phyloP scores from a whole-genome alignment of 352 stramenopile genomes.

The Hyaloperonospora brassicae region DNA sequence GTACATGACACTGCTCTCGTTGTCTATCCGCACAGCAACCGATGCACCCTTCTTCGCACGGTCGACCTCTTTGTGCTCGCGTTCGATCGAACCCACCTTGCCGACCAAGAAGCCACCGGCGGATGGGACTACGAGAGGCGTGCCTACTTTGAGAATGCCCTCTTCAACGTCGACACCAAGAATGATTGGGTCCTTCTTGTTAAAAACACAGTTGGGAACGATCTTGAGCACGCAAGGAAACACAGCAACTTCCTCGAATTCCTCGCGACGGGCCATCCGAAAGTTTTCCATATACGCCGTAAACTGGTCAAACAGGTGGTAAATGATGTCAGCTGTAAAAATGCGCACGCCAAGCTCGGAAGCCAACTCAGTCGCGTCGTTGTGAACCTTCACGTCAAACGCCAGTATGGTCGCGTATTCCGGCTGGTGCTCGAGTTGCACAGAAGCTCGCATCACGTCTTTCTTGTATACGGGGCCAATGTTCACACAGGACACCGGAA shows the following conservation, averaged over 20 bases:
- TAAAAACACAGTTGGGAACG: conserved; percentile 97
- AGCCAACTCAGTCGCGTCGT: conserved; percentile 86
- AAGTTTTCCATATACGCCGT: conserved; percentile 96
- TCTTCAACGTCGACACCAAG: conserved; percentile 95
- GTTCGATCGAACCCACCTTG: conserved; percentile 95
- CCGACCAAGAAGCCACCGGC: conserved; percentile 84
- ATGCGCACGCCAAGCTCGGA: conserved; percentile 94
- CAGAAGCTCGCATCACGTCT: conserved; percentile 96
- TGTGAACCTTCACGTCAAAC: conserved; percentile 97
- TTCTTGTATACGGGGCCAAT: conserved; percentile 98
- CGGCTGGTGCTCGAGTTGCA: conserved; percentile 96
- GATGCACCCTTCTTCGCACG: conserved; percentile 90
- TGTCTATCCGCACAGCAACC: conserved; percentile 96
- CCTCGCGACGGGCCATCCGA: conserved; percentile 83
- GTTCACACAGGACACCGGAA: conserved; percentile 92
- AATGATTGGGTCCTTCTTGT: conserved; percentile 99
- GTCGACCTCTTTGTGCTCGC: conserved; percentile 92
- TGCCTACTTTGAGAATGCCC: conserved; percentile 97
- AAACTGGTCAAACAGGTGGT: conserved; percentile 99
- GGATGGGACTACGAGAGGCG: conserved; percentile 87
- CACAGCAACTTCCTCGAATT: conserved; percentile 89
- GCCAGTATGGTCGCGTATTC: conserved; percentile 97
- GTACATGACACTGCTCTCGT: conserved; percentile 93
- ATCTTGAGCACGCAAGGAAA: conserved; percentile 97
- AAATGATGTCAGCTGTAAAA: conserved; percentile 99